Base-by-base conservation (phyloP, 2,329 filamentous ascomycete species). In the Akanthomyces lecanii region DNA sequence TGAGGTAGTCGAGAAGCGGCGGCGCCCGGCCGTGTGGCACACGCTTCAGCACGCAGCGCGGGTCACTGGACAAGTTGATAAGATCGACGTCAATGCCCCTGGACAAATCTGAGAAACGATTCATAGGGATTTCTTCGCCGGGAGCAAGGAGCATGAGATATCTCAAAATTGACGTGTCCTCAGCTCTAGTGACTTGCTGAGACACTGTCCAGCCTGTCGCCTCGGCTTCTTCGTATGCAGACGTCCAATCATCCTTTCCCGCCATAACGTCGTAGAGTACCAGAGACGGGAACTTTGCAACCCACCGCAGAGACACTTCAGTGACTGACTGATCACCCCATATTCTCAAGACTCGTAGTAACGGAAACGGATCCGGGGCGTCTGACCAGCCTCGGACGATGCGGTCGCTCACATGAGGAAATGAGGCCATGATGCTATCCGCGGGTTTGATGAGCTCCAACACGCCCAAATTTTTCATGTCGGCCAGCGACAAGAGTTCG, bases 341-440 rank as follows among this genome's bases (percentile, higher is more conserved):
- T 16, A 84, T 75, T 33, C 76, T 74, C 48, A 84, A 68, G 18
- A 83, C 70, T 5, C 81, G 74, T 48, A 84, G 73, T 4, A 76
- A 51, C 0, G 81, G 80, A 42, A 85, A 84, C 0, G 80, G 74
- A 10, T 74, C 67, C 0, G 71, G 65, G 42, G 71, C 71, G 52
- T 76, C 73, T 0, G 76, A 74, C 80, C 81, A 84, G 25, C 76
- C 77, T 40, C 76, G 73, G 23, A 84, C 62, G 3, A 84, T 71
- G 7, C 78, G 73, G 65, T 84, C 81, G 45, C 67, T 79, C 6
- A 82, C 67, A 14, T 30, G 21, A 3, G 77, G 77, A 38, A 77
- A 77, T 30, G 65, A 60, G 30, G 64, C 63, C 4, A 65, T 61
- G 25, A 70, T 51, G 44, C 70, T 67, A 33, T 74, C 72, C 1